Base-by-base conservation (phyloP, 768 basidiomycete species). In the Mycena amicta region DNA sequence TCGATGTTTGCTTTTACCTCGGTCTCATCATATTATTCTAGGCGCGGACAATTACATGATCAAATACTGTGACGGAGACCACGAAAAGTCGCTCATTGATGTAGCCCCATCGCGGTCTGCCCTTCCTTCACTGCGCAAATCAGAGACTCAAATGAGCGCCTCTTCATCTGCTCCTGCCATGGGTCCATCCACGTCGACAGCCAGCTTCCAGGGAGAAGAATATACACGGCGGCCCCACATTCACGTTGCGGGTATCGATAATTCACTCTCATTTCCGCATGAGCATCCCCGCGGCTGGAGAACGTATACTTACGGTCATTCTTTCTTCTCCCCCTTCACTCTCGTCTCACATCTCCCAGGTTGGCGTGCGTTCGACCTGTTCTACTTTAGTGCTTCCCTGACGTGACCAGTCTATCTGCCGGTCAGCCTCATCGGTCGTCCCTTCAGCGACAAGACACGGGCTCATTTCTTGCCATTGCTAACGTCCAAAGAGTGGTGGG, bases 191-290 rank as follows among this genome's bases (percentile, higher is more conserved):
- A 63, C 47, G 15, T 64, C 62, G 15, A 55, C 59, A 0, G 30
- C 39, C 16, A 60, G 53, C 49, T 22, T 60, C 13, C 49, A 55
- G 5, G 47, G 47, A 13, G 62, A 52, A 8, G 79, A 81, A 50
- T 89, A 86, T 67, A 83, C 77, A 41, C 81, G 83, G 51, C 80
- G 80, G 59, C 90, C 92, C 2, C 93, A 95, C 68, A 86, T 95
- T 41, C 93, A 94, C 68, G 90, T 95, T 56, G 93, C 93, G 45
- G 93, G 11, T 11, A 96, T 96, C 60, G 94, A 95, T 68, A 95
- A 95, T 71, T 94, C 92, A 0, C 82, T 96, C 33, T 91, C 92
- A 2, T 96, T 94, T 67, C 94, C 94, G 25, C 92, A 95, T 63
- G 89, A 93, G 66, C 93, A 95, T 65, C 94, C 94, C 0, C 83